A percentile compares a stretch with the other conserved stretches of the same genome.
Conservation (phyloP, 495 filamentous ascomycete species). For the Penicillium manginii region DNA sequence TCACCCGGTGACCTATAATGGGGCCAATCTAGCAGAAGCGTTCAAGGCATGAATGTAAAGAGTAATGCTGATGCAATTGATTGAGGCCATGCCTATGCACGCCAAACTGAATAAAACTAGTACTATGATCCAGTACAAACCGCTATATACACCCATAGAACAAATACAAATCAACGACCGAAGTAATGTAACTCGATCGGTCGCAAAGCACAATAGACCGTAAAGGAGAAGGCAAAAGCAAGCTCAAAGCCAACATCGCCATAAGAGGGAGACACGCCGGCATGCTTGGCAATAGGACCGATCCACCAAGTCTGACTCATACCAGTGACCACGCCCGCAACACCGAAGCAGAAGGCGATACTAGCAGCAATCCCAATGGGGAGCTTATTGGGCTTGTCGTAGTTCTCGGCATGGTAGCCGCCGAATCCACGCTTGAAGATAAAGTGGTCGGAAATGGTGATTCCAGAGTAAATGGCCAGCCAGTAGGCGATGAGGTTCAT, state of each 20-base stretch:
- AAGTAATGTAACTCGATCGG: constrained; percentile 41
- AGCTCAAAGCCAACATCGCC: constrained; percentile 81
- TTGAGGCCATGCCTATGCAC: neutral
- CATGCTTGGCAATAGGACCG: constrained; percentile 70
- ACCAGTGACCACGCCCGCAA: constrained; percentile 73
- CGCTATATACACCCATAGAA: constrained; percentile 20
- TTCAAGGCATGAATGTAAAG: too few relatives aligned
- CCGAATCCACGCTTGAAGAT: constrained; percentile 68
- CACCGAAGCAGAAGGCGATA: constrained; percentile 66
- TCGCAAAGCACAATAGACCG: constrained; percentile 36
- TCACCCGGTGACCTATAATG: too few relatives aligned
- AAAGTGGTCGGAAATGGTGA: constrained; percentile 75
- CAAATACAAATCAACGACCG: constrained; percentile 32
- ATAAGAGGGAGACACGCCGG: constrained; percentile 46
- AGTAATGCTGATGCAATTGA: neutral
- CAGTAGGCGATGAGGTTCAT: constrained; percentile 83
- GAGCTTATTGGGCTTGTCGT: constrained; percentile 61
- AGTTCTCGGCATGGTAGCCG: constrained; percentile 65
- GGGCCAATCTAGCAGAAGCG: too few relatives aligned
- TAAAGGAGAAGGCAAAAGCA: constrained; percentile 47
- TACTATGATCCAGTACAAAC: neutral
- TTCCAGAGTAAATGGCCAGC: constrained; percentile 80
- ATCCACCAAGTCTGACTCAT: constrained; percentile 80
- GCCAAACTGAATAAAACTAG: neutral
- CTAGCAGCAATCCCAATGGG: constrained; percentile 74